Evolutionary conservation across 116 monocot genomes (phyloP).

Genomic region (Papilionanthe hybrid): DNA sequence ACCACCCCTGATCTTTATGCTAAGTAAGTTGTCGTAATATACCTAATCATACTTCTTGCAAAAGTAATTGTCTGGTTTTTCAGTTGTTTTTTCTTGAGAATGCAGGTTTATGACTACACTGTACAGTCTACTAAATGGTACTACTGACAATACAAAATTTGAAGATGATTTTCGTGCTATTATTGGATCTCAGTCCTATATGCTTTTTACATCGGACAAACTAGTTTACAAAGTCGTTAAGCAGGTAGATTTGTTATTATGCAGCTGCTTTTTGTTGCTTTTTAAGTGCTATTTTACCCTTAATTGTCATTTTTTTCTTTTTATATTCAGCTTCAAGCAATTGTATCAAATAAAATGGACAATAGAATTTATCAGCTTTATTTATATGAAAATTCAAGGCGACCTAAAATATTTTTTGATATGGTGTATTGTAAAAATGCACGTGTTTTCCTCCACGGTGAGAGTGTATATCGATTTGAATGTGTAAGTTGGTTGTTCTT

Average conservation of each 20-base stretch:
- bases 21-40: slow-evolving; percentile 33
- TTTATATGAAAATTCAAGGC: slow-evolving; percentile 69
- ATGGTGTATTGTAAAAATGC: slow-evolving; percentile 94
- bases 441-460: slow-evolving; percentile 64
- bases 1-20: slow-evolving; percentile 56
- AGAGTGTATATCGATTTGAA: slow-evolving; percentile 71
- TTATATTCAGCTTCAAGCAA: slow-evolving; percentile 66
- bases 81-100: not conserved
- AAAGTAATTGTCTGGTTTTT: not conserved
- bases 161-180: slow-evolving; percentile 82
- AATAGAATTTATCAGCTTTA: slow-evolving; percentile 76
- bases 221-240: slow-evolving; percentile 87
- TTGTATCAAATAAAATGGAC: slow-evolving; percentile 67
- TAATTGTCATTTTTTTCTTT: not conserved
- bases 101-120: slow-evolving; percentile 46
- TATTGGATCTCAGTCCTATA: slow-evolving; percentile 76
- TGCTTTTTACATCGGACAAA: slow-evolving; percentile 88
- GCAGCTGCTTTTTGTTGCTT: slow-evolving; percentile 13
- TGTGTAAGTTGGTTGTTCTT: slow-evolving; percentile 45
- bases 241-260: slow-evolving; percentile 38
- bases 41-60: not conserved
- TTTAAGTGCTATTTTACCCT: not conserved
- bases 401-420: slow-evolving; percentile 41
- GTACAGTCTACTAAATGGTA: slow-evolving; percentile 19
- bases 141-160: slow-evolving; percentile 78